phyloP scores from a whole-genome alignment of 2,329 filamentous ascomycete species.

The Venturia carpophila region DNA sequence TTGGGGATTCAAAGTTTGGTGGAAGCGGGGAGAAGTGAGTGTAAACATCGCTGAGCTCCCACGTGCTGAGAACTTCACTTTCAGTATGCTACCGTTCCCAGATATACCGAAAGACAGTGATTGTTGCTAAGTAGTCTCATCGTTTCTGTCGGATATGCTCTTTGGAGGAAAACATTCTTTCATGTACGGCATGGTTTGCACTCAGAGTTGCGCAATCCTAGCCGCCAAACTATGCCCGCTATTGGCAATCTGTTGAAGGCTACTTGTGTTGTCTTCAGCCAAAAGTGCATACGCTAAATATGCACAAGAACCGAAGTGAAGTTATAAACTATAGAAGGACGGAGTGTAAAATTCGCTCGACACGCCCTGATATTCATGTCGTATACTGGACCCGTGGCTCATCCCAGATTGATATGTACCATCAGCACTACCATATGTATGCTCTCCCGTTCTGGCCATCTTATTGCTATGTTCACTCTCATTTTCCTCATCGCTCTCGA shows the following conservation, averaged over 20 bases:
- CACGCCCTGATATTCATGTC: background rate
- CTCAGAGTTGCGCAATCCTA: too few species aligned
- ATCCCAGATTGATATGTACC: background rate
- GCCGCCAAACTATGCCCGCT: too few species aligned
- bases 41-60: background rate
- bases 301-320: background rate
- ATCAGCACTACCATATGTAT: background rate
- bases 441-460: background rate
- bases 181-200: too few species aligned
- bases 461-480: background rate
- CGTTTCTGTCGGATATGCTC: too few species aligned
- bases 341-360: background rate
- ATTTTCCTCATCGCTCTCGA: constrained; percentile 4
- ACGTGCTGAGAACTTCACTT: background rate
- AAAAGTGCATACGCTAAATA: background rate
- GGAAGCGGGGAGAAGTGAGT: background rate
- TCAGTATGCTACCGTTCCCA: too few species aligned
- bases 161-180: too few species aligned
- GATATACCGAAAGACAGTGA: too few species aligned
- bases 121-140: too few species aligned
- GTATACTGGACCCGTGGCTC: background rate
- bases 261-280: background rate
- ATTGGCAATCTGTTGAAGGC: background rate
- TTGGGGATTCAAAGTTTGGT: background rate
- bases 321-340: background rate